These are phyloP conservation scores for Viola pubescens DNA, from an alignment of 441 rosid species.

Conservation along the genomic window DNA sequence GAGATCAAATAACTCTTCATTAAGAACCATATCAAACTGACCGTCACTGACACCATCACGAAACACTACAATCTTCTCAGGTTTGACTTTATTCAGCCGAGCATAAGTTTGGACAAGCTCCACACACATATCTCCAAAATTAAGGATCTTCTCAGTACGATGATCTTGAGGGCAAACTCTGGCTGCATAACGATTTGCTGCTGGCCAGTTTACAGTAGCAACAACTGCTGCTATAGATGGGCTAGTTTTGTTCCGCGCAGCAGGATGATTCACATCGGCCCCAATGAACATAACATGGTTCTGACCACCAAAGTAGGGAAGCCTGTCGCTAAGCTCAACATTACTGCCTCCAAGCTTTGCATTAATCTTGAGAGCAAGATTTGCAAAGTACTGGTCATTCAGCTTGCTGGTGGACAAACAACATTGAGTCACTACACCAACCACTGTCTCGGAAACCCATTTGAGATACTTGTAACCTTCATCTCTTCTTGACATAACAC, in stretches of 20 bases:
- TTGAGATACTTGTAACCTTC: conserved; percentile 73
- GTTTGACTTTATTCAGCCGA: conserved; percentile 32
- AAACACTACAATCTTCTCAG: conserved; percentile 51
- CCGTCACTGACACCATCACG: conserved; percentile 85
- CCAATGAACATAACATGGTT: conserved; percentile 70
- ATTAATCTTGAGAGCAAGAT: conserved; percentile 75
- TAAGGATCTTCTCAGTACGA: conserved; percentile 47
- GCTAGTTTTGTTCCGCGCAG: conserved; percentile 35
- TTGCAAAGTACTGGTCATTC: conserved; percentile 55
- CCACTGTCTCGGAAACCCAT: conserved; percentile 64
- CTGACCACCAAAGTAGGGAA: conserved; percentile 32
- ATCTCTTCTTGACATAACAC: conserved; percentile 59
- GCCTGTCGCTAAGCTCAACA: conserved; percentile 44
- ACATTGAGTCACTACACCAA: conserved; percentile 77
- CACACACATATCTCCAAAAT: conserved; percentile 51
- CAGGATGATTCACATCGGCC: conserved; percentile 84
- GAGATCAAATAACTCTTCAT: conserved; percentile 50
- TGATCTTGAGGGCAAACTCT: conserved; percentile 52
- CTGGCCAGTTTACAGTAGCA: conserved; percentile 70
- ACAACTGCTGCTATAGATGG: conserved; percentile 87
- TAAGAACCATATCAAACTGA: conserved; percentile 85
- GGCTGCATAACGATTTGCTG: conserved; percentile 61
- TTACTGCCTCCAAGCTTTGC: conserved; percentile 92
- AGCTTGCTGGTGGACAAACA: conserved; percentile 52
- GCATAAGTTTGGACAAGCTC: conserved; percentile 48